Conservation (phyloP, 768 basidiomycete genomes). For the Candolleomyces eurysporus region DNA sequence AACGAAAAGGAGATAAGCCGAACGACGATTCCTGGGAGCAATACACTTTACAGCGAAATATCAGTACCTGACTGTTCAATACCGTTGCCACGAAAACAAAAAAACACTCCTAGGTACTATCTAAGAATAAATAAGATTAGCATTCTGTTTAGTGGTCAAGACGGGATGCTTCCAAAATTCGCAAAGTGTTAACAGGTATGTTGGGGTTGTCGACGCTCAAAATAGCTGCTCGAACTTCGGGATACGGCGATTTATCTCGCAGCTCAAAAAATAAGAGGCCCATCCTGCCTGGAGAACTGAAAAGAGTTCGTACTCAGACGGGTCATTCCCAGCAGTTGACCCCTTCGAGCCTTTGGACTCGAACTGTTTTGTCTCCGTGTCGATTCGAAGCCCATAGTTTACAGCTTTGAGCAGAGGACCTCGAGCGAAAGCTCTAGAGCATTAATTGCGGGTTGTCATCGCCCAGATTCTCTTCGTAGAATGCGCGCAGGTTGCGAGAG, state of each 20-base stretch:
- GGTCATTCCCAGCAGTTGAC: slow-evolving; percentile 27
- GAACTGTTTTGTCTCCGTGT: too few relatives aligned
- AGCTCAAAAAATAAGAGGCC: not conserved
- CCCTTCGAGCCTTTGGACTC: too few relatives aligned
- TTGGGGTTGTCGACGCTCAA: slow-evolving; percentile 55
- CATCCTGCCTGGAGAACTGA: not conserved
- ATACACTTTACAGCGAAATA: slow-evolving; percentile 70
- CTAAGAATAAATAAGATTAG: slow-evolving; percentile 22
- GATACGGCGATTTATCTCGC: slow-evolving; percentile 79
- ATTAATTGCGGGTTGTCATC: slow-evolving; percentile 74
- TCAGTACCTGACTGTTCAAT: slow-evolving; percentile 64
- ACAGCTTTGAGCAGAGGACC: too few relatives aligned
- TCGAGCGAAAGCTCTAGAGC: too few relatives aligned
- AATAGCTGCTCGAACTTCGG: slow-evolving; percentile 87
- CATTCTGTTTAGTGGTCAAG: not conserved
- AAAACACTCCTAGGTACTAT: slow-evolving; percentile 71
- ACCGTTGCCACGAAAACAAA: slow-evolving; percentile 46
- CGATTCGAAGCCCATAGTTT: too few relatives aligned
- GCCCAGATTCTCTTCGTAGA: slow-evolving; percentile 70
- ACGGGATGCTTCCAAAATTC: not conserved
- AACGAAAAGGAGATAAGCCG: slow-evolving; percentile 73
- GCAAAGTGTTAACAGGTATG: not conserved
- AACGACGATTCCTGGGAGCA: slow-evolving; percentile 62
- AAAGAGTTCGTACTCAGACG: slow-evolving; percentile 49
- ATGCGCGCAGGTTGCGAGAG: slow-evolving; percentile 17